Conservation (phyloP, 257 asterid genomes). For the Orobanche coerulescens region DNA sequence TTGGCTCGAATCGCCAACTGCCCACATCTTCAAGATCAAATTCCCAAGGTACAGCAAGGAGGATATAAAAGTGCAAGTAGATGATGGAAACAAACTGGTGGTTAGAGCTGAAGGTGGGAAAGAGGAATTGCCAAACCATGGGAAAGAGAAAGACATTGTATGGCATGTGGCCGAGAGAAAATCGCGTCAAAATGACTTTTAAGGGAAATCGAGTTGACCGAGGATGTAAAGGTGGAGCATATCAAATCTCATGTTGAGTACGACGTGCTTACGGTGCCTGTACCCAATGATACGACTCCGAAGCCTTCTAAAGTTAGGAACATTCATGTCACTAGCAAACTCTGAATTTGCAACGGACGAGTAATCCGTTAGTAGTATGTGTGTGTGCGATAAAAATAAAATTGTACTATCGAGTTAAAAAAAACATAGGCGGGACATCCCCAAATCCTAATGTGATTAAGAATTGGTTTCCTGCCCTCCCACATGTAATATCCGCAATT, state of each 20-base stretch:
- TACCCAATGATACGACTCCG: constrained; percentile 60
- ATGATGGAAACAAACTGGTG: constrained; percentile 55
- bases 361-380: too few species aligned
- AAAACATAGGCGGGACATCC: too few species aligned
- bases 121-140: constrained; percentile 32
- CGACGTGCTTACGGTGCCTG: constrained; percentile 67
- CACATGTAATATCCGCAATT: too few species aligned
- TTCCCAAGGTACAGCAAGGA: constrained; percentile 68
- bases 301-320: constrained; percentile 51
- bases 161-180: constrained; percentile 89
- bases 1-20: constrained; percentile 58
- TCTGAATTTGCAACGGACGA: too few species aligned
- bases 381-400: too few species aligned
- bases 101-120: constrained; percentile 46
- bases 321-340: constrained; percentile 48
- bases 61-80: constrained; percentile 65
- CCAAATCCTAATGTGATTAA: too few species aligned
- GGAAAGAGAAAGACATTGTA: constrained; percentile 43
- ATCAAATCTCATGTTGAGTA: constrained; percentile 63
- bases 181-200: constrained; percentile 32
- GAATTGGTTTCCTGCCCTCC: too few species aligned
- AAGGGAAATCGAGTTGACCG: constrained; percentile 61
- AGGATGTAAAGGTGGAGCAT: constrained; percentile 64
- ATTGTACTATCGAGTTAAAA: too few species aligned
- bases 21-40: constrained; percentile 66